phyloP scores from a whole-genome alignment of 1,284 basidiomycete genomes.

The Cystobasidium pallidum region DNA sequence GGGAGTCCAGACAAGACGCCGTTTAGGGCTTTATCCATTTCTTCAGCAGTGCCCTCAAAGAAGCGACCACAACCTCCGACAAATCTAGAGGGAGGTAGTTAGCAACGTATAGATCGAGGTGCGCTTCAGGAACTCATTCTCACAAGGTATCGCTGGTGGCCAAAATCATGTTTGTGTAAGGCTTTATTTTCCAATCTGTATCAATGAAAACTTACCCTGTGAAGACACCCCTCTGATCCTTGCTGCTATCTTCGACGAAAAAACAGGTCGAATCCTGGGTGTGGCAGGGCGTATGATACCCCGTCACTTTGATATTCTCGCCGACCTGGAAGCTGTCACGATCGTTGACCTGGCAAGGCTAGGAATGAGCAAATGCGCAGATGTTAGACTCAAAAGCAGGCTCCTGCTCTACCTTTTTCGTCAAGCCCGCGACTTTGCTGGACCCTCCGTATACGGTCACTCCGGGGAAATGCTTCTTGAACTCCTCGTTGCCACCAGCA shows the following conservation, averaged over 20 bases:
- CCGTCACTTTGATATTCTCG: conserved; percentile 49
- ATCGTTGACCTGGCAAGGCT: conserved; percentile 42
- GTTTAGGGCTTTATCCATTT: conserved; percentile 55
- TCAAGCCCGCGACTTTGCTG: conserved; percentile 50
- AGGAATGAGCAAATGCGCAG: background rate
- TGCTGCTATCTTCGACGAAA: conserved; percentile 49
- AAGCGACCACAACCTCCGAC: conserved; percentile 54
- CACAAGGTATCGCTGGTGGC: conserved; percentile 31
- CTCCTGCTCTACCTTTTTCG: conserved; percentile 47
- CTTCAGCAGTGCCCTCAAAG: conserved; percentile 54
- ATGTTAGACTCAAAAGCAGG: background rate
- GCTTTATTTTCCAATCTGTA: too few species aligned
- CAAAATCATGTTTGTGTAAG: too few species aligned
- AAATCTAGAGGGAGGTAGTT: conserved; percentile 15
- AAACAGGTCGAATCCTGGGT: conserved; percentile 57
- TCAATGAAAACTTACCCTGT: conserved; percentile 50
- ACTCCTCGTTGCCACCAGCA: conserved; percentile 56
- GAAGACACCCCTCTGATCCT: conserved; percentile 54
- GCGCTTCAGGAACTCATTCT: too few species aligned
- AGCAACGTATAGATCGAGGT: too few species aligned
- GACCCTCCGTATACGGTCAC: conserved; percentile 54
- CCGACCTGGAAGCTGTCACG: conserved; percentile 49
- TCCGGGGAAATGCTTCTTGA: conserved; percentile 51
- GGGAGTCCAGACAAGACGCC: conserved; percentile 52
- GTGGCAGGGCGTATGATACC: conserved; percentile 55